Evolutionary conservation across 306 rosid species (phyloP), one percentile per base, ranked within the genome.

Genomic region (Vigna angularis): DNA sequence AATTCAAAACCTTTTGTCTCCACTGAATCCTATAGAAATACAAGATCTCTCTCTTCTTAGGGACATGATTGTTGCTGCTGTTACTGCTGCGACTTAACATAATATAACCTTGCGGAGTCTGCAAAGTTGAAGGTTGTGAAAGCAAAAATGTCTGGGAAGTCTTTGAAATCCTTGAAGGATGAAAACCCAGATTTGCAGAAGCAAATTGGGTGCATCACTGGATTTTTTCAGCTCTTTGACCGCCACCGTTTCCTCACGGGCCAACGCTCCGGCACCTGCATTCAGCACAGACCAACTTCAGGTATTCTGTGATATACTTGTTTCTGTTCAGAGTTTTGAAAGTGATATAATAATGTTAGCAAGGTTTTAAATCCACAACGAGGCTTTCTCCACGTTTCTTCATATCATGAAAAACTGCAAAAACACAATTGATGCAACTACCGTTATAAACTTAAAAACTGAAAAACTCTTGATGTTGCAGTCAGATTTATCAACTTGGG

Each of bases 161-260:
- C 81, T 67, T 72, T 81, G 49, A 83, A 83, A 76, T 70, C 89
- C 7, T 64, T 86, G 73, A 85, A 85, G 34, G 93, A 88, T 42
- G 94, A 94, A 61, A 92, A 87, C 40, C 82, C 78, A 75, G 94
- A 90, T 70, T 85, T 94, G 81, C 89, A 87, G 82, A 92, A 92
- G 88, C 97, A 92, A 36, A 87, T 92, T 83, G 97, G 98, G 0
- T 94, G 98, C 85, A 87, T 92, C 79, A 79, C 85, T 81, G 97
- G 92, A 18, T 83, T 94, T 79, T 88, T 92, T 71, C 93, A 87
- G 87, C 88, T 94, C 72, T 92, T 94, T 73, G 91, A 89, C 75
- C 91, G 98, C 28, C 96, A 88, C 20, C 89, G 87, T 75, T 88
- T 84, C 84, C 83, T 89, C 78, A 51, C 88, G 7, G 70, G 82